These are phyloP conservation scores for Amylostereum areolatum DNA, from an alignment of 1,284 basidiomycete genomes.

Conservation along the genomic window DNA sequence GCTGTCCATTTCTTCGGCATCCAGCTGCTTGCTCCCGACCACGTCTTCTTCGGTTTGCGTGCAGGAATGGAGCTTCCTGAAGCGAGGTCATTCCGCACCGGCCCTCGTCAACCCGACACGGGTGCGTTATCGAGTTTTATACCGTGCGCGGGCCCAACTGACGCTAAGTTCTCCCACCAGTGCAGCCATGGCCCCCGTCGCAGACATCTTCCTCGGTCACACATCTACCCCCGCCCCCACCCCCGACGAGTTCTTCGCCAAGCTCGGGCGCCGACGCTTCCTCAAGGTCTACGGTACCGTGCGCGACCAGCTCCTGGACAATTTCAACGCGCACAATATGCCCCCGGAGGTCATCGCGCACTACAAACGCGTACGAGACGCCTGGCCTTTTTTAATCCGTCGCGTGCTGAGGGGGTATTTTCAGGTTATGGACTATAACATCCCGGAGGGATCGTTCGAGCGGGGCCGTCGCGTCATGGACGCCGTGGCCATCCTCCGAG, in stretches of 20 bases:
- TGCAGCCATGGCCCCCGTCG: constrained; percentile 6
- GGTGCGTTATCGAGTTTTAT: too few relatives aligned
- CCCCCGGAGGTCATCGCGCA: constrained; percentile 80
- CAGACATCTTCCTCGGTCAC: constrained; percentile 1
- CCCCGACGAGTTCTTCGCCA: constrained; percentile 15
- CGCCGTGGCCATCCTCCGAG: constrained; percentile 85
- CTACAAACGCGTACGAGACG: constrained; percentile 61
- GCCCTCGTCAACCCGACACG: too few relatives aligned
- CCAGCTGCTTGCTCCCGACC: too few relatives aligned
- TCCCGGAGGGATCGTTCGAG: constrained; percentile 95
- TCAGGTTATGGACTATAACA: constrained; percentile 91
- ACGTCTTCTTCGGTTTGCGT: too few relatives aligned
- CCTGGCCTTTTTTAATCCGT: background rate
- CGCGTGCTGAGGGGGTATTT: too few relatives aligned
- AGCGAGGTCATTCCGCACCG: too few relatives aligned
- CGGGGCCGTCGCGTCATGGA: constrained; percentile 94
- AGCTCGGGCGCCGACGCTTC: constrained; percentile 47
- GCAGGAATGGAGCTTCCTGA: too few relatives aligned
- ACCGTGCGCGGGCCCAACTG: too few relatives aligned
- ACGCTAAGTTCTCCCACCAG: background rate
- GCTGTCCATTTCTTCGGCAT: too few relatives aligned
- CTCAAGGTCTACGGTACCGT: constrained; percentile 45
- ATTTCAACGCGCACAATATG: constrained; percentile 67
- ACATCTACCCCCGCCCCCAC: background rate
- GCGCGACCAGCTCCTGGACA: constrained; percentile 54